Conservation (phyloP, 768 basidiomycete genomes). For the Mycena venus region DNA sequence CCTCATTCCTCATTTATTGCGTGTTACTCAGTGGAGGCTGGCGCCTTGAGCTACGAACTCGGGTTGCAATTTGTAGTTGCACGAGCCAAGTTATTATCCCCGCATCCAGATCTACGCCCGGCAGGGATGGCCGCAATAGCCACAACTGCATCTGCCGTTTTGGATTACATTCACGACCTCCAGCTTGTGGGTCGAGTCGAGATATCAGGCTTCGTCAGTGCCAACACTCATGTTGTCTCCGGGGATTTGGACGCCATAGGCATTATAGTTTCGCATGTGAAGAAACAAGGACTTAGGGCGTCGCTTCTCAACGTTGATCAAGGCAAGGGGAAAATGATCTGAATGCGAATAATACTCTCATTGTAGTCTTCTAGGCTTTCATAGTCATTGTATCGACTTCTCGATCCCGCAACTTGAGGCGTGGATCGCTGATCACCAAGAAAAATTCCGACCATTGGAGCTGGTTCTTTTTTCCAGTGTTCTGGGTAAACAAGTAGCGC, state of each 20-base stretch:
- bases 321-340: conserved; percentile 37
- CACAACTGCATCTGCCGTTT: conserved; percentile 39
- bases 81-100: conserved; percentile 45
- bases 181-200: conserved; percentile 38
- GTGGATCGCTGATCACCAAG: conserved; percentile 44
- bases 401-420: conserved; percentile 32
- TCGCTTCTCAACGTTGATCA: conserved; percentile 48
- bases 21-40: conserved; percentile 43
- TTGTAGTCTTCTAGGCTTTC: conserved; percentile 43
- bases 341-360: neutral
- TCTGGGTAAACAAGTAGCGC: conserved; percentile 41
- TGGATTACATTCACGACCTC: conserved; percentile 38
- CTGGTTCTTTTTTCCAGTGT: conserved; percentile 48
- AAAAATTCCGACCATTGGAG: conserved; percentile 35
- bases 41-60: conserved; percentile 43
- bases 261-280: conserved; percentile 42
- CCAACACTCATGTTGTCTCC: conserved; percentile 45
- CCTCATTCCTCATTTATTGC: neutral
- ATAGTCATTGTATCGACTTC: conserved; percentile 47
- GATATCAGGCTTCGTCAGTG: conserved; percentile 47
- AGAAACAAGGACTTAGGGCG: conserved; percentile 42
- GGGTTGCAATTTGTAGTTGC: conserved; percentile 47
- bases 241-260: conserved; percentile 44
- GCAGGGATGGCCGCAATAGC: conserved; percentile 50
- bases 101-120: conserved; percentile 41